A percentile compares a stretch with the other conserved stretches of the same genome.
Evolutionary conservation across 441 rosid species (phyloP).

Genomic region (Codiaeum variegatum): DNA sequence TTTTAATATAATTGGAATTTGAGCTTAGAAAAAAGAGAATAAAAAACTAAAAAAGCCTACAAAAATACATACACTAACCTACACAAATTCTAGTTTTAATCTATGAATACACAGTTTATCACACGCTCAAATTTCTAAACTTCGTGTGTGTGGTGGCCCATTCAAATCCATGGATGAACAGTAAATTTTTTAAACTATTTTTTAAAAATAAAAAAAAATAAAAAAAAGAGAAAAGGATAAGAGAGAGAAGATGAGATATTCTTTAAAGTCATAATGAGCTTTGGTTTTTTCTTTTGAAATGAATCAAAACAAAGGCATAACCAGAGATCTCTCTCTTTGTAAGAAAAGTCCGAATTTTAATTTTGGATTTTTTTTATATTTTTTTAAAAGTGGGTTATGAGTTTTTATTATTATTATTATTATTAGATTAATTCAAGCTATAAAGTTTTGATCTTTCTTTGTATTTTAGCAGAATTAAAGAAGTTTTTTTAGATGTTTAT

Average conservation of each 20-base stretch:
- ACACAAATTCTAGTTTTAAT: conserved; percentile 28
- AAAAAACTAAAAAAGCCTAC: conserved; percentile 17
- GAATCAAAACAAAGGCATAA: conserved; percentile 29
- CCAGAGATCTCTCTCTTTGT: conserved; percentile 48
- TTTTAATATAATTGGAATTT: conserved; percentile 20
- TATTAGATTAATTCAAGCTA: conserved; percentile 42
- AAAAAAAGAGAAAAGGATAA: not conserved
- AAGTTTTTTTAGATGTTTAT: conserved; percentile 52
- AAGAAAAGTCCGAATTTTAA: conserved; percentile 37
- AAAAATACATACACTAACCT: conserved; percentile 28
- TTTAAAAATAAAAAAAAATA: not conserved
- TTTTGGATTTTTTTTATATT: conserved; percentile 26
- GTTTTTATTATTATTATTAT: conserved; percentile 32
- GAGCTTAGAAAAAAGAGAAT: conserved; percentile 16
- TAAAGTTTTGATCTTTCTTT: conserved; percentile 43
- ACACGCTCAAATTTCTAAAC: not conserved
- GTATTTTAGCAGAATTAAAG: conserved; percentile 65
- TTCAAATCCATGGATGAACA: conserved; percentile 32
- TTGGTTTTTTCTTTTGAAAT: conserved; percentile 43
- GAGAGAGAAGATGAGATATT: conserved; percentile 22
- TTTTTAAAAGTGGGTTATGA: conserved; percentile 21
- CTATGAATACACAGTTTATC: not conserved
- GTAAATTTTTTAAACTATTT: too few species aligned
- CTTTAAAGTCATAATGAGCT: conserved; percentile 31
- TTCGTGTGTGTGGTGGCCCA: conserved; percentile 26